phyloP scores from a whole-genome alignment of 176 grass and related monocot species.

The Tillandsia fasciculata region DNA sequence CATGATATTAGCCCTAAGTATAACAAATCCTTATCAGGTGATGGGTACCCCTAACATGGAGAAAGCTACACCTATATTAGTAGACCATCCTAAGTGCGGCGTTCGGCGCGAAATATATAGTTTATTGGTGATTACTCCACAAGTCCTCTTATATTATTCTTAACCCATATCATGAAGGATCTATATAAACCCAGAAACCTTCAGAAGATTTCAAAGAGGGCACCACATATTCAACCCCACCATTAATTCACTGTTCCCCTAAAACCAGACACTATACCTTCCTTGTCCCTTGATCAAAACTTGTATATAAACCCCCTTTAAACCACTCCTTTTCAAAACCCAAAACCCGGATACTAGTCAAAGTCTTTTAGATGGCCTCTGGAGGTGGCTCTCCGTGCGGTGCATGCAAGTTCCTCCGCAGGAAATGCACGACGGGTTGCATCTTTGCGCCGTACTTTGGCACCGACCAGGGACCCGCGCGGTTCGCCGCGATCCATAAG shows the following conservation, averaged over 20 bases:
- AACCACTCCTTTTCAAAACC: background rate
- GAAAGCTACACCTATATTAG: slow-evolving; percentile 9
- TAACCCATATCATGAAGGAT: background rate
- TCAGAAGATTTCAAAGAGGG: slow-evolving; percentile 4
- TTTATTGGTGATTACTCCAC: slow-evolving; percentile 35
- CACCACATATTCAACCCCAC: slow-evolving; percentile 21
- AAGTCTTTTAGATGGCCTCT: slow-evolving; percentile 14
- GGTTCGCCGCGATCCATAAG: slow-evolving; percentile 88
- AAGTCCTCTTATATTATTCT: slow-evolving; percentile 16
- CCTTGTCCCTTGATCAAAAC: slow-evolving; percentile 27
- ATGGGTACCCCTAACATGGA: slow-evolving; percentile 9
- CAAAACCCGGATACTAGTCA: background rate
- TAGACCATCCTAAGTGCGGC: slow-evolving; percentile 36
- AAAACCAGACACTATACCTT: slow-evolving; percentile 53
- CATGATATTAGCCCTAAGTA: background rate
- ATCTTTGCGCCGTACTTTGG: slow-evolving; percentile 94
- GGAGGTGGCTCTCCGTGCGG: slow-evolving; percentile 69
- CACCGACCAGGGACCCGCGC: slow-evolving; percentile 58
- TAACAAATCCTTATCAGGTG: slow-evolving; percentile 12
- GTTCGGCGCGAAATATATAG: slow-evolving; percentile 83
- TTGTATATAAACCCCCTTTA: slow-evolving; percentile 19
- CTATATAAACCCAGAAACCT: background rate
- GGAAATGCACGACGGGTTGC: slow-evolving; percentile 70
- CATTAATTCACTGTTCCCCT: slow-evolving; percentile 74
- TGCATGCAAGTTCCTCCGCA: slow-evolving; percentile 87